These are phyloP conservation scores for Aphanomyces stellatus DNA, from an alignment of 352 stramenopile genomes.

Conservation along the genomic window DNA sequence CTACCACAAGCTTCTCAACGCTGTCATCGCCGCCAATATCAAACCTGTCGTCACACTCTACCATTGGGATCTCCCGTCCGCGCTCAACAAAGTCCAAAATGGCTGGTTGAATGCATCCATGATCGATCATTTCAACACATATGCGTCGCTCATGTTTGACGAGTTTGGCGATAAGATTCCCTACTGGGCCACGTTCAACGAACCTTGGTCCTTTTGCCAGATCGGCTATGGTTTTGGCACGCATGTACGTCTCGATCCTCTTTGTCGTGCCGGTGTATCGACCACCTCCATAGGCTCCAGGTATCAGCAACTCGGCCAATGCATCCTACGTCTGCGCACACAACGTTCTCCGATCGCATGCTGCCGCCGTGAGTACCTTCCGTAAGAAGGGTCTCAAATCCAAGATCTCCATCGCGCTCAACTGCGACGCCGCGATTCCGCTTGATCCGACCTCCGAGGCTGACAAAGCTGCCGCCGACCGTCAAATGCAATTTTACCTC, in stretches of 20 bases:
- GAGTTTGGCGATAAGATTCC: conserved; percentile 88
- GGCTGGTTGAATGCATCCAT: conserved; percentile 61
- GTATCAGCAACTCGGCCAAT: conserved; percentile 29
- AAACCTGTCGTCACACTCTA: conserved; percentile 91
- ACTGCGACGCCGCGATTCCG: conserved; percentile 68
- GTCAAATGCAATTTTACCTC: conserved; percentile 85
- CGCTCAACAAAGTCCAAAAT: conserved; percentile 72
- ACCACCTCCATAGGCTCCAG: conserved; percentile 18
- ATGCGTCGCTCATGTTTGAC: conserved; percentile 85
- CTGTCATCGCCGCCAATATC: conserved; percentile 64
- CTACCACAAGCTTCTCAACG: conserved; percentile 90
- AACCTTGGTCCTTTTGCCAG: conserved; percentile 85
- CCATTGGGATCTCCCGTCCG: conserved; percentile 92
- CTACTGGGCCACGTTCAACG: conserved; percentile 95
- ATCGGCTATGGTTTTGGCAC: conserved; percentile 78
- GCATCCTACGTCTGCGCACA: conserved; percentile 65
- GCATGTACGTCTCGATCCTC: conserved; percentile 17
- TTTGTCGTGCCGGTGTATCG: neutral
- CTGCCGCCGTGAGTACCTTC: conserved; percentile 75
- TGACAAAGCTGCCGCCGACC: conserved; percentile 52
- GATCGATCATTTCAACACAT: conserved; percentile 74
- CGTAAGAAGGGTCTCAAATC: conserved; percentile 64
- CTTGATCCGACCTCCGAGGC: conserved; percentile 45
- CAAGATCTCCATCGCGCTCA: conserved; percentile 89
- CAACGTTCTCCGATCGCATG: conserved; percentile 89